A percentile compares a stretch with the other conserved stretches of the same genome.
These are phyloP conservation scores for Gillenia trifoliata DNA, from an alignment of 306 rosid species.

Conservation along the genomic window DNA sequence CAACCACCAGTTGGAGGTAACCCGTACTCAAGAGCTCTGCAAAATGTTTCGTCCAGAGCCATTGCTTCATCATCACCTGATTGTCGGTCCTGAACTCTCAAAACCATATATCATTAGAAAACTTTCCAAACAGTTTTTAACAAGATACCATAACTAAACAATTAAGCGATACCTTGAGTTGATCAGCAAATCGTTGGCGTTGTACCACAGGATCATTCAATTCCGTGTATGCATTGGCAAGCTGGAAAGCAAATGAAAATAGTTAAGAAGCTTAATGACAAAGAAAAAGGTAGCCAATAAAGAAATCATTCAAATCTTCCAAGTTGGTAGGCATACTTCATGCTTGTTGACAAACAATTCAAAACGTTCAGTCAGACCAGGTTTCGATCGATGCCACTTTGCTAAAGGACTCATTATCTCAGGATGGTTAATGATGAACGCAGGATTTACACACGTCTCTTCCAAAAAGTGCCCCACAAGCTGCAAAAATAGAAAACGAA, in stretches of 20 bases:
- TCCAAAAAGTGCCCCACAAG: conserved; percentile 96
- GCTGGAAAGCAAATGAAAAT: conserved; percentile 40
- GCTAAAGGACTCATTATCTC: conserved; percentile 97
- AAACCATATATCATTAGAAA: conserved; percentile 5
- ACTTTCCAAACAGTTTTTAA: neutral
- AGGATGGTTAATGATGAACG: conserved; percentile 83
- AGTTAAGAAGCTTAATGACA: conserved; percentile 4
- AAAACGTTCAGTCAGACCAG: conserved; percentile 85
- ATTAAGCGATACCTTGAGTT: conserved; percentile 62
- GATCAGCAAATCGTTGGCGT: conserved; percentile 84
- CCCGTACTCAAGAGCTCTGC: conserved; percentile 90
- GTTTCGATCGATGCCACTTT: conserved; percentile 85
- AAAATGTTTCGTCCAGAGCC: conserved; percentile 86
- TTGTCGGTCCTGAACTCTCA: conserved; percentile 65
- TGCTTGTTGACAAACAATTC: conserved; percentile 79
- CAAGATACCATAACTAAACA: neutral
- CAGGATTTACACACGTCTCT: conserved; percentile 75
- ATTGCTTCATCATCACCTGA: conserved; percentile 98
- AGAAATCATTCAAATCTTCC: neutral
- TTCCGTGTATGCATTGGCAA: conserved; percentile 88
- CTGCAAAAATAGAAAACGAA: conserved; percentile 39
- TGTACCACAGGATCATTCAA: conserved; percentile 94
- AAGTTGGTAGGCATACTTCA: conserved; percentile 49
- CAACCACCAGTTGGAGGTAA: conserved; percentile 96
- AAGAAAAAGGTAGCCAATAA: neutral